Evolutionary conservation across 306 rosid genomes (phyloP).

Genomic region (Sicyos baderoa): DNA sequence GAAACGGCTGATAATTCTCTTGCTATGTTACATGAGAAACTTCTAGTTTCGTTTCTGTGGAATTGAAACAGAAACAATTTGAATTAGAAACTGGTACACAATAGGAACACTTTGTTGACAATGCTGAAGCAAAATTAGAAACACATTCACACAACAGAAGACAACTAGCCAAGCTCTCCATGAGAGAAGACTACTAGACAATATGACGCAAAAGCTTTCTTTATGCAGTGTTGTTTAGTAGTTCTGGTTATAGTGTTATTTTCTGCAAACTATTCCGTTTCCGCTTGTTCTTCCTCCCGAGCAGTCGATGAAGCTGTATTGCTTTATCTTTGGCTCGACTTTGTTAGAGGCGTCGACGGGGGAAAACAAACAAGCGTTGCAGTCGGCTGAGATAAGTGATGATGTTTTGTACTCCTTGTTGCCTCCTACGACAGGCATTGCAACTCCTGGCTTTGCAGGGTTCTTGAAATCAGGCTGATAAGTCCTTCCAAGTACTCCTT

Average conservation of each 20-base stretch:
- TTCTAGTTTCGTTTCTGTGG: background rate
- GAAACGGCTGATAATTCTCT: background rate
- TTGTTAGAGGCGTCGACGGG: conserved; percentile 15
- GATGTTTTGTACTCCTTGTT: conserved; percentile 61
- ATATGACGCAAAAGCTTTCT: conserved; percentile 6
- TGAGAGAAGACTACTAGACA: too few relatives aligned
- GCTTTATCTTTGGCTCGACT: conserved; percentile 17
- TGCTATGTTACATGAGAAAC: background rate
- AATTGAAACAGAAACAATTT: background rate
- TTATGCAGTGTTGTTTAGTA: background rate
- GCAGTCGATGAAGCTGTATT: conserved; percentile 49
- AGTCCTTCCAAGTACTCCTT: conserved; percentile 84
- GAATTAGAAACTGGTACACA: background rate
- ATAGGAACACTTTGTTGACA: background rate
- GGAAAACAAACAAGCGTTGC: conserved; percentile 46
- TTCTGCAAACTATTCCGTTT: conserved; percentile 71
- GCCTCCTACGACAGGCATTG: conserved; percentile 80
- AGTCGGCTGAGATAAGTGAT: conserved; percentile 59
- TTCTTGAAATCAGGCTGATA: conserved; percentile 66
- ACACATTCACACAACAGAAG: background rate
- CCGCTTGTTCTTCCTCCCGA: conserved; percentile 42
- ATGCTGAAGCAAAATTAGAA: conserved; percentile 1
- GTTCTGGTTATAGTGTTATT: conserved; percentile 23
- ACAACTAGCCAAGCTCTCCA: background rate
- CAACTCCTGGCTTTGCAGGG: conserved; percentile 65